These are phyloP conservation scores for Chaetoceros muelleri DNA, from an alignment of 108 stramenopile genomes.

Conservation along the genomic window DNA sequence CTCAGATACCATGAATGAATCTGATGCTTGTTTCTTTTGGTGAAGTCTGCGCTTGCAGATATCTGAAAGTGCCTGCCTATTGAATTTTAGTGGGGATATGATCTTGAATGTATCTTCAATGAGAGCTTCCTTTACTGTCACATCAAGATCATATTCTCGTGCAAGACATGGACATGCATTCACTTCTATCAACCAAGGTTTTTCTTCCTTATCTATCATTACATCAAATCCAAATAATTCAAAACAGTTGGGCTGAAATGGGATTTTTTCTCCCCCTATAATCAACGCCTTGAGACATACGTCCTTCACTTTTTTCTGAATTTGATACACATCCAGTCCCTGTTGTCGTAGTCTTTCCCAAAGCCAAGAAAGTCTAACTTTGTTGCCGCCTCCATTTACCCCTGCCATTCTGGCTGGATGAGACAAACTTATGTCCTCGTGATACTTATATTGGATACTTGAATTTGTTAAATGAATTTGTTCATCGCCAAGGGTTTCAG, in stretches of 20 bases:
- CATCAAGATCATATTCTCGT: conserved; percentile 23
- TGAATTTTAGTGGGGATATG: conserved; percentile 21
- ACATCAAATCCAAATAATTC: conserved; percentile 86
- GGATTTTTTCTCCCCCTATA: conserved; percentile 46
- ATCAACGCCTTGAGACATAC: conserved; percentile 59
- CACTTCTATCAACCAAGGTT: conserved; percentile 85
- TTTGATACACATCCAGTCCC: conserved; percentile 25
- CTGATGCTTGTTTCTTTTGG: conserved; percentile 17
- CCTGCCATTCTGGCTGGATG: conserved; percentile 45
- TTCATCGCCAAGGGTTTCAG: conserved; percentile 21
- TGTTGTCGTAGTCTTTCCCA: conserved; percentile 21
- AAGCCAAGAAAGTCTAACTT: conserved; percentile 29
- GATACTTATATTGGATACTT: conserved; percentile 53
- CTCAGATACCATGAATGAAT: conserved; percentile 5
- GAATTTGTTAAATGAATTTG: conserved; percentile 45
- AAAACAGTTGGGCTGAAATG: conserved; percentile 71
- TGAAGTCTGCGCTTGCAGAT: conserved; percentile 23
- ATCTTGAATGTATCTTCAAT: conserved; percentile 30
- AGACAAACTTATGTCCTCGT: conserved; percentile 39
- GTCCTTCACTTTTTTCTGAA: conserved; percentile 55
- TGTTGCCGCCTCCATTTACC: conserved; percentile 14
- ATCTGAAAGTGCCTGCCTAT: conserved; percentile 16
- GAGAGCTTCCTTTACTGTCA: conserved; percentile 22
- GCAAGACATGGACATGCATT: conserved; percentile 72
- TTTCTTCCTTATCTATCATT: conserved; percentile 57